Base-by-base conservation (phyloP, 257 asterid genomes). In the Cruciata laevipes region DNA sequence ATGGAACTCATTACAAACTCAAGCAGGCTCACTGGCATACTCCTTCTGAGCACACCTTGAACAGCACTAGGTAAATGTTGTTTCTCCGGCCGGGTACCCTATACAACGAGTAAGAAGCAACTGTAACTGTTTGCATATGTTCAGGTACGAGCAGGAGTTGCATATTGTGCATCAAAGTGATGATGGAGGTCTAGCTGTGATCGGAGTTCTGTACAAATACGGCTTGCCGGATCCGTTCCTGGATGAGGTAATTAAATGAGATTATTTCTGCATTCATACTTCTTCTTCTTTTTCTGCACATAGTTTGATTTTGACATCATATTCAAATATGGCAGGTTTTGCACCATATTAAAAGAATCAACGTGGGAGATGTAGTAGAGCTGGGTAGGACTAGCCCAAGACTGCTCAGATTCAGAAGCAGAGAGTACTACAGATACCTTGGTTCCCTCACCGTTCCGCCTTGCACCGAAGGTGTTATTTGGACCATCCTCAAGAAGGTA, bases 391-490 rank as follows among this genome's bases (percentile, higher is more conserved):
- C 85, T 14, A 60, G 71, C 65, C 90, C 98, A 4, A 56, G 78
- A 71, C 74, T 74, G 1, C 76, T 89, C 72, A 78, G 69, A 52
- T 81, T 84, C 52, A 86, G 85, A 61, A 80, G 84, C 73, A 77
- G 83, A 25, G 79, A 76, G 40, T 89, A 87, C 57, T 84, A 74
- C 78, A 79, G 96, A 79, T 89, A 89, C 55, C 42, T 75, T 7
- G 98, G 96, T 21, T 91, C 98, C 38, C 92, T 91, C 47, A 87
- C 98, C 0, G 70, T 76, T 70, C 98, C 98, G 5, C 98, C 98
- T 1, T 89, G 98, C 82, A 75, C 90, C 18, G 90, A 89, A 75
- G 96, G 96, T 32, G 83, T 91, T 25, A 21, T 79, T 52, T 89
- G 98, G 98, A 87, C 83, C 7, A 61, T 91, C 37, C 56, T 85